Percentiles rank a stretch among this genome's conserved stretches.
Evolutionary conservation across 805 yeast genomes (phyloP).

Genomic region (Gaillardinia entomophila): DNA sequence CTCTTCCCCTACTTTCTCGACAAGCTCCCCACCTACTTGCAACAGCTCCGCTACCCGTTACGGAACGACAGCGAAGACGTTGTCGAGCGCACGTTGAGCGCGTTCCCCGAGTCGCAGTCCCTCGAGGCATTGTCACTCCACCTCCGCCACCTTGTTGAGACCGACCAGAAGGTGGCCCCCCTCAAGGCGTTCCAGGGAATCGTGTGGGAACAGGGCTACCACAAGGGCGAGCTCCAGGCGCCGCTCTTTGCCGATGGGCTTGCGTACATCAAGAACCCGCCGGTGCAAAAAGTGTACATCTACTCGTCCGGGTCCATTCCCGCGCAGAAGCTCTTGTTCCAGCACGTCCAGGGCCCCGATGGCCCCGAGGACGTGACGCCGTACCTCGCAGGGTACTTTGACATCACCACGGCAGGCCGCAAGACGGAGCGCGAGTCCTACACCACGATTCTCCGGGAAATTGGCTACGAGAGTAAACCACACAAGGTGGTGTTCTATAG

Average conservation of each 20-base stretch:
- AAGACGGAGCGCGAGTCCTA: constrained; percentile 60
- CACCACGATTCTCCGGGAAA: constrained; percentile 41
- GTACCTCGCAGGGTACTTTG: constrained; percentile 64
- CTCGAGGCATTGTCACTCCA: constrained; percentile 35
- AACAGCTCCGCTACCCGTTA: constrained; percentile 17
- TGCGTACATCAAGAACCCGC: constrained; percentile 37
- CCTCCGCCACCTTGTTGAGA: constrained; percentile 50
- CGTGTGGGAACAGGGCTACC: constrained; percentile 79
- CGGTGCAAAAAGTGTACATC: constrained; percentile 49
- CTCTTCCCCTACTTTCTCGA: constrained; percentile 70
- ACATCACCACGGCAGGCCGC: constrained; percentile 77
- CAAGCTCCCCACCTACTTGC: constrained; percentile 36
- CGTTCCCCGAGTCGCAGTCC: constrained; percentile 40
- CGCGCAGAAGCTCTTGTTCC: constrained; percentile 78
- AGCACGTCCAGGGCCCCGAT: constrained; percentile 42
- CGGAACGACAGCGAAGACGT: constrained; percentile 11
- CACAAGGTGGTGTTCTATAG: constrained; percentile 58
- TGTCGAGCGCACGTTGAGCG: constrained; percentile 26
- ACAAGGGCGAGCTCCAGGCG: constrained; percentile 66
- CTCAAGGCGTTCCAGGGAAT: constrained; percentile 78
- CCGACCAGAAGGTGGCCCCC: constrained; percentile 72
- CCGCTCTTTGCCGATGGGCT: constrained; percentile 76
- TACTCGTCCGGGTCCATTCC: constrained; percentile 87
- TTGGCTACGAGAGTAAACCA: constrained; percentile 24
- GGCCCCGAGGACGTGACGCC: constrained; percentile 46